These are phyloP conservation scores for Pseudonectria foliicola DNA, from an alignment of 2,329 filamentous ascomycete species.

Conservation along the genomic window DNA sequence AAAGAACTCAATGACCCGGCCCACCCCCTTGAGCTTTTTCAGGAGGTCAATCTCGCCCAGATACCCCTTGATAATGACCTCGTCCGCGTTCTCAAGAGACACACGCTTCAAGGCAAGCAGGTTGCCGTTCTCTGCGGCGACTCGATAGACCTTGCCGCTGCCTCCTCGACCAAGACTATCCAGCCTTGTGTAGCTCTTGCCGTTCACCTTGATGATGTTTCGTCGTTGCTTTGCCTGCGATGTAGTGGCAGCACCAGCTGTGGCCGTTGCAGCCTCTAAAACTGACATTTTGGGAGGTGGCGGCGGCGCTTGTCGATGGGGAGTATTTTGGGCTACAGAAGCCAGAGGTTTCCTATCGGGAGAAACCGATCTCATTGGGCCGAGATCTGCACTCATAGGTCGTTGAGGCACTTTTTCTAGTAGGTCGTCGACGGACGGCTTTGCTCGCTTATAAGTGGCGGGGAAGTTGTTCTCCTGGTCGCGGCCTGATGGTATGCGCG, in stretches of 20 bases:
- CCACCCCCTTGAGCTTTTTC: slow-evolving; percentile 71
- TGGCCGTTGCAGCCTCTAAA: slow-evolving; percentile 80
- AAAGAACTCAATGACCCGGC: slow-evolving; percentile 82
- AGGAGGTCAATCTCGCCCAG: slow-evolving; percentile 94
- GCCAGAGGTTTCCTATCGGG: slow-evolving; percentile 51
- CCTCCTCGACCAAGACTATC: slow-evolving; percentile 89
- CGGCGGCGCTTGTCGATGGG: slow-evolving; percentile 67
- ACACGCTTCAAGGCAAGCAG: slow-evolving; percentile 93
- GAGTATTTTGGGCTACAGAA: slow-evolving; percentile 57
- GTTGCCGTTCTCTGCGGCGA: slow-evolving; percentile 94
- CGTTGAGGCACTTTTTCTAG: slow-evolving; percentile 50
- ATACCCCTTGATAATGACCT: slow-evolving; percentile 74
- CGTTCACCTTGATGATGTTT: slow-evolving; percentile 81
- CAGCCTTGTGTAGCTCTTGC: slow-evolving; percentile 81
- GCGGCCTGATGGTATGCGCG: slow-evolving; percentile 53
- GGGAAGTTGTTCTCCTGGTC: slow-evolving; percentile 84
- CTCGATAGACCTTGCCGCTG: slow-evolving; percentile 89
- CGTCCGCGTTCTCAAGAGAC: slow-evolving; percentile 82
- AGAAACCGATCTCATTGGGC: slow-evolving; percentile 32
- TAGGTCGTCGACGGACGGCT: slow-evolving; percentile 45
- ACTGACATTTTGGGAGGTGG: slow-evolving; percentile 96
- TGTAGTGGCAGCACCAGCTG: slow-evolving; percentile 71
- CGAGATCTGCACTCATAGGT: slow-evolving; percentile 40
- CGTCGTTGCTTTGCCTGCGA: slow-evolving; percentile 68
- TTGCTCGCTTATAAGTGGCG: slow-evolving; percentile 58